phyloP scores from a whole-genome alignment of 441 rosid genomes.

The Populus hybrid region DNA sequence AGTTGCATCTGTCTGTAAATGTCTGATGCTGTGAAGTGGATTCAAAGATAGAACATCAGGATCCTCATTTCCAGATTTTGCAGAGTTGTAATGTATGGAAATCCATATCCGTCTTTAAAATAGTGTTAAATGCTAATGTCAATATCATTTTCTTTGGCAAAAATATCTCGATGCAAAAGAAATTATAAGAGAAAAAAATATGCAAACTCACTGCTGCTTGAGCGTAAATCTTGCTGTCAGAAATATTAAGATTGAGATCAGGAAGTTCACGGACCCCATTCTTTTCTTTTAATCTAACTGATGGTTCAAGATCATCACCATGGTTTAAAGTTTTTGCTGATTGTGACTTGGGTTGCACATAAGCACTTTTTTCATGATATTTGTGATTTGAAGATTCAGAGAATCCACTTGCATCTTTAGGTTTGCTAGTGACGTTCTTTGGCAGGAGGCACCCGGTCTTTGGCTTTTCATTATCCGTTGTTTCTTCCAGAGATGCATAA shows the following conservation, averaged over 20 bases:
- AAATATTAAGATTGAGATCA: slow-evolving; percentile 53
- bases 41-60: not conserved
- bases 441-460: slow-evolving; percentile 40
- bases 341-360: slow-evolving; percentile 43
- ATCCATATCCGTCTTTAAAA: not conserved
- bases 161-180: not conserved
- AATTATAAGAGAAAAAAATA: not conserved
- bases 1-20: not conserved
- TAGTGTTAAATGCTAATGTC: not conserved
- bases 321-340: slow-evolving; percentile 40
- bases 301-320: slow-evolving; percentile 38
- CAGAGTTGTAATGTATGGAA: slow-evolving; percentile 14
- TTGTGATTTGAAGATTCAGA: slow-evolving; percentile 47
- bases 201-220: slow-evolving; percentile 49
- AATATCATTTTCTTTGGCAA: slow-evolving; percentile 1
- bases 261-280: slow-evolving; percentile 48
- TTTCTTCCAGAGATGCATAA: slow-evolving; percentile 35
- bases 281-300: slow-evolving; percentile 48
- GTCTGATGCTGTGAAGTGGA: not conserved
- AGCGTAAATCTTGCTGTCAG: slow-evolving; percentile 44
- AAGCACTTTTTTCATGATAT: slow-evolving; percentile 48
- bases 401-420: slow-evolving; percentile 48
- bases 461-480: slow-evolving; percentile 46
- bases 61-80: not conserved
- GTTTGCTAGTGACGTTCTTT: slow-evolving; percentile 42